Percentiles rank a stretch among this genome's conserved stretches.
phyloP scores from a whole-genome alignment of 768 basidiomycete genomes.

The Dentipellis fragilis region DNA sequence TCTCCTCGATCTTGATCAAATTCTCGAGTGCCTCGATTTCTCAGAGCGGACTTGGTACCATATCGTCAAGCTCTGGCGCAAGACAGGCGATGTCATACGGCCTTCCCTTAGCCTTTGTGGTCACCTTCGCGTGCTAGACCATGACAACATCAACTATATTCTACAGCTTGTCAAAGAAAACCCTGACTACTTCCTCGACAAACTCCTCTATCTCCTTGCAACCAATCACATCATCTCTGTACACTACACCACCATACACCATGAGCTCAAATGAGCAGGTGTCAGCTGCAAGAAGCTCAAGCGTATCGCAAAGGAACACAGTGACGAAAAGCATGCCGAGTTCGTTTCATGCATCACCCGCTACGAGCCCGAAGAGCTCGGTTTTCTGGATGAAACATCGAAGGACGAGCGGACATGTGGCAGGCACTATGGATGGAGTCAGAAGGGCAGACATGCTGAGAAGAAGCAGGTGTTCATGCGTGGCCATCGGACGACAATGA shows the following conservation, averaged over 20 bases:
- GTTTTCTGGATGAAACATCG: slow-evolving; percentile 21
- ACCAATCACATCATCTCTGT: slow-evolving; percentile 23
- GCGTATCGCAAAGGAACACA: slow-evolving; percentile 23
- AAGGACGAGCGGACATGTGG: slow-evolving; percentile 11
- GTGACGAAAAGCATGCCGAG: slow-evolving; percentile 17
- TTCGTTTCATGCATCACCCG: slow-evolving; percentile 19
- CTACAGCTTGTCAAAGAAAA: slow-evolving; percentile 11
- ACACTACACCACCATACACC: slow-evolving; percentile 24
- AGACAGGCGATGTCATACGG: not conserved
- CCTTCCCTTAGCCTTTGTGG: not conserved
- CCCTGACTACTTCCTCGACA: slow-evolving; percentile 26
- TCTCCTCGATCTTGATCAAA: not conserved
- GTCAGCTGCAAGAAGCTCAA: slow-evolving; percentile 22
- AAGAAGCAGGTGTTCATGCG: not conserved
- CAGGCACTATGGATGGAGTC: not conserved
- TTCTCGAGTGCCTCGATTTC: not conserved
- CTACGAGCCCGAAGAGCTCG: slow-evolving; percentile 24
- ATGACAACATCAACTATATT: not conserved
- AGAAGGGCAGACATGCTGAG: not conserved
- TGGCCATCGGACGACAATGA: not conserved
- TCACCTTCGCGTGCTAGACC: not conserved
- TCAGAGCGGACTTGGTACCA: not conserved
- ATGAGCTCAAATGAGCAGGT: slow-evolving; percentile 19
- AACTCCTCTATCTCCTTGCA: slow-evolving; percentile 16
- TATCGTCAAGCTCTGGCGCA: not conserved